Base-by-base conservation (phyloP, 139 green algal species). In the Penium margaritaceum region DNA sequence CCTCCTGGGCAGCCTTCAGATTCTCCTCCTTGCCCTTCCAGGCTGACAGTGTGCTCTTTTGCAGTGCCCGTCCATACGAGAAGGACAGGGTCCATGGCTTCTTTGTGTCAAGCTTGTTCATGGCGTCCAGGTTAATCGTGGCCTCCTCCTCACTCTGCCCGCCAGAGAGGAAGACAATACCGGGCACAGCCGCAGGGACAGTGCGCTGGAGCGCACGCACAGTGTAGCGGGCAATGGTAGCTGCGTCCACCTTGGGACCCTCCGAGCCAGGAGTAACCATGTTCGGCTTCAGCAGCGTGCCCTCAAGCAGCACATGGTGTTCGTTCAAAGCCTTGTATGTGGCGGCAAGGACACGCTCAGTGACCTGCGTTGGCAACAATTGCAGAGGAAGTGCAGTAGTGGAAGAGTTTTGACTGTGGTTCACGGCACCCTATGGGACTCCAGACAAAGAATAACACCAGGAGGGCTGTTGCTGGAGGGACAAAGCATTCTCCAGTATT, bases 81-180 rank as follows among this genome's bases (percentile, higher is more conserved):
- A 97, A 98, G 33, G 90, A 91, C 9, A 97, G 80, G 24, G 84
- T 74, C 93, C 93, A 98, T 38, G 92, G 91, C 17, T 77, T 81
- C 41, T 65, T 63, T 27, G 76, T 81, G 30, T 77, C 29, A 14
- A 75, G 30, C 62, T 72, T 70, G 76, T 92, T 91, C 67, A 95
- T 88, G 24, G 79, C 89, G 58, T 90, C 83, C 67, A 98, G 81
- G 84, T 97, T 92, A 38, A 90, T 69, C 7, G 92, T 96, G 37
- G 82, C 77, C 67, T 90, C 80, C 76, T 89, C 80, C 72, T 91
- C 92, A 2, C 81, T 90, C 84, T 96, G 76, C 2, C 93, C 93
- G 9, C 93, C 93, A 1, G 84, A 92, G 14, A 98, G 86, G 79
- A 98, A 98, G 82, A 97, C 35, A 51, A 80, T 44, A 32, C 72